These are phyloP conservation scores for Globisporangium paroecandrum DNA, from an alignment of 352 stramenopile species.

Conservation along the genomic window DNA sequence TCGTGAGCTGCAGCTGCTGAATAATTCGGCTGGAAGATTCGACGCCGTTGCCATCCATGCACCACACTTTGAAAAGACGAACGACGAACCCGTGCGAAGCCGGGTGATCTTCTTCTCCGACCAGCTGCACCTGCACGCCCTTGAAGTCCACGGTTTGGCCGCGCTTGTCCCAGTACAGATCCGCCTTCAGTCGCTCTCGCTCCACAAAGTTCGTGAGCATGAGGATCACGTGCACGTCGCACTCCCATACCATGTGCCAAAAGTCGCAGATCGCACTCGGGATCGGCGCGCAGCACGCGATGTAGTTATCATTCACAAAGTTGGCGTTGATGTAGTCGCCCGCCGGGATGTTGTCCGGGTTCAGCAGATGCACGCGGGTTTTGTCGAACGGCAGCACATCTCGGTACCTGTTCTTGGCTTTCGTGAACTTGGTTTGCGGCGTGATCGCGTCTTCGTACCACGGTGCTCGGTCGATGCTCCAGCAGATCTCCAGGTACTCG, in stretches of 20 bases:
- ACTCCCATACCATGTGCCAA: slow-evolving; percentile 82
- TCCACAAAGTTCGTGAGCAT: slow-evolving; percentile 89
- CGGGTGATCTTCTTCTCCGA: slow-evolving; percentile 36
- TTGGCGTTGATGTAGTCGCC: slow-evolving; percentile 81
- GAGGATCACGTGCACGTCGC: slow-evolving; percentile 74
- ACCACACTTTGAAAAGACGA: slow-evolving; percentile 53
- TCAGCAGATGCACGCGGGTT: slow-evolving; percentile 55
- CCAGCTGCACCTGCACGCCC: slow-evolving; percentile 45
- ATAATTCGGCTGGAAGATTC: slow-evolving; percentile 35
- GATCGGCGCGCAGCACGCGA: slow-evolving; percentile 72
- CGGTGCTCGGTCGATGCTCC: slow-evolving; percentile 48
- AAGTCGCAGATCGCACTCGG: slow-evolving; percentile 67
- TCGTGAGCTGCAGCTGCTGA: slow-evolving; percentile 75
- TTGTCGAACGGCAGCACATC: slow-evolving; percentile 76
- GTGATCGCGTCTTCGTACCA: slow-evolving; percentile 56
- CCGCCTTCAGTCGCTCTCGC: slow-evolving; percentile 59
- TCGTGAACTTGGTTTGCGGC: slow-evolving; percentile 62
- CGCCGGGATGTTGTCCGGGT: slow-evolving; percentile 8
- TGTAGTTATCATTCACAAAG: slow-evolving; percentile 58
- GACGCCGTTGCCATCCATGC: slow-evolving; percentile 17
- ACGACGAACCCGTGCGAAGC: slow-evolving; percentile 39
- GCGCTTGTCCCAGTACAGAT: slow-evolving; percentile 66
- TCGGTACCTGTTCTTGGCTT: slow-evolving; percentile 71
- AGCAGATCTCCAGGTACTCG: slow-evolving; percentile 68
- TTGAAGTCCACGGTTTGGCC: slow-evolving; percentile 48